Percentiles rank a stretch among this genome's conserved stretches.
phyloP scores from a whole-genome alignment of 805 yeast species.

The Lachancea meyersii region DNA sequence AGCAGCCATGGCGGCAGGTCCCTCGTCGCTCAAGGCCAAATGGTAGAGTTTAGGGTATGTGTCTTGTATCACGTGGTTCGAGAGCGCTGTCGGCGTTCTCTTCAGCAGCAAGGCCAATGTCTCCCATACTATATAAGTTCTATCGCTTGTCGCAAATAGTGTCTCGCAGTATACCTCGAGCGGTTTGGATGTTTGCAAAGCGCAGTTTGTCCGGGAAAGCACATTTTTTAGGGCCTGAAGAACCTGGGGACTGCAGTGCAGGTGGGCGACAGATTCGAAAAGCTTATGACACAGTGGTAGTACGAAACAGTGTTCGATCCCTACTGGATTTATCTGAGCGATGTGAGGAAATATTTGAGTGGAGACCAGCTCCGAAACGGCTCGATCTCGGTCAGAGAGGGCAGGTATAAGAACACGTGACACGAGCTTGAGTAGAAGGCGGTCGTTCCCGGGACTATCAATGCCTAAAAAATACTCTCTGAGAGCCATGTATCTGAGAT shows the following conservation, averaged over 20 bases:
- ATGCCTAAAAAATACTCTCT: constrained; percentile 73
- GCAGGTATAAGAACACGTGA: constrained; percentile 12
- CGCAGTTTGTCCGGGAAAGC: constrained; percentile 2
- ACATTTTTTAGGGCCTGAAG: constrained; percentile 18
- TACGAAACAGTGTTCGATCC: constrained; percentile 9
- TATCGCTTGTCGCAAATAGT: not conserved
- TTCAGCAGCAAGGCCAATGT: constrained; percentile 9
- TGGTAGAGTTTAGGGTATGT: constrained; percentile 1
- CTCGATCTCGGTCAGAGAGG: constrained; percentile 45
- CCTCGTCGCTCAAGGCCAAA: constrained; percentile 5
- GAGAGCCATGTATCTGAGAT: constrained; percentile 52
- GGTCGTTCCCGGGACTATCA: constrained; percentile 59
- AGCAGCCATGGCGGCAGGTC: constrained; percentile 4
- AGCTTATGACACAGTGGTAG: constrained; percentile 10
- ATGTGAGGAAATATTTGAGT: constrained; percentile 44
- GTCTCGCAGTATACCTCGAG: constrained; percentile 1
- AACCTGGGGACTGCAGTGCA: constrained; percentile 7
- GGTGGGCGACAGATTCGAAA: not conserved
- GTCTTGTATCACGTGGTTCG: constrained; percentile 2
- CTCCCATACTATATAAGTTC: constrained; percentile 11
- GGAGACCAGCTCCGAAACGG: constrained; percentile 36
- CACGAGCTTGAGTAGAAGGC: constrained; percentile 34
- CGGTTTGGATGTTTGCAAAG: not conserved
- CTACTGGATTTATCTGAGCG: constrained; percentile 8
- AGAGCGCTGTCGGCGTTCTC: not conserved